Evolutionary conservation across 495 filamentous ascomycete genomes (phyloP), one percentile per base, ranked within the genome.

Genomic region (Trichoderma reesei): DNA sequence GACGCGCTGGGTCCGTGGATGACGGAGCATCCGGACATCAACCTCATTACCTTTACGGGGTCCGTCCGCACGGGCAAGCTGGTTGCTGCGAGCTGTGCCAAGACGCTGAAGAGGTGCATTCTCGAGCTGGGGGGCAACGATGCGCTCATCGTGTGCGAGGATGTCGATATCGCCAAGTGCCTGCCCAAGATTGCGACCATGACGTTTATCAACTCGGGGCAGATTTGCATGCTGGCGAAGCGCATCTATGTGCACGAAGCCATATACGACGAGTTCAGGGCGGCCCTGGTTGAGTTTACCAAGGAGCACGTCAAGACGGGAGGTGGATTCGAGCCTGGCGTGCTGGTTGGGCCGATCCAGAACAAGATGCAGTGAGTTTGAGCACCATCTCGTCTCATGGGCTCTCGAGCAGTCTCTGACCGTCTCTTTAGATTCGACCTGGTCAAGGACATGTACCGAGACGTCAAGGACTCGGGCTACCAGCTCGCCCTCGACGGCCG

Each of bases 11-110:
- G 87, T 7, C 82, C 85, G 2, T 72, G 74, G 73, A 74, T 88
- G 61, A 78, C 77, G 0, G 68, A 74, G 11, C 87, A 90, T 67
- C 79, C 82, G 0, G 81, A 77, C 2, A 83, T 90, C 66, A 80
- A 81, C 63, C 88, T 89, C 76, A 86, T 89, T 69, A 81, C 75
- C 63, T 90, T 90, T 72, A 90, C 87, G 0, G 88, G 88, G 5
- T 86, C 85, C 6, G 84, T 80, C 37, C 70, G 78, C 1, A 88
- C 86, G 0, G 88, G 88, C 13, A 86, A 86, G 71, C 79, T 77
- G 44, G 82, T 90, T 59, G 82, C 87, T 78, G 82, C 76, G 16
- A 79, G 76, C 48, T 83, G 79, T 67, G 78, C 85, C 8, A 80
- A 79, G 68, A 87, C 84, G 0, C 69, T 90, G 44, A 90, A 90